Percentiles rank a stretch among this genome's conserved stretches.
Conservation (phyloP, 2,329 filamentous ascomycete species). For the Waltergamsia citrina region DNA sequence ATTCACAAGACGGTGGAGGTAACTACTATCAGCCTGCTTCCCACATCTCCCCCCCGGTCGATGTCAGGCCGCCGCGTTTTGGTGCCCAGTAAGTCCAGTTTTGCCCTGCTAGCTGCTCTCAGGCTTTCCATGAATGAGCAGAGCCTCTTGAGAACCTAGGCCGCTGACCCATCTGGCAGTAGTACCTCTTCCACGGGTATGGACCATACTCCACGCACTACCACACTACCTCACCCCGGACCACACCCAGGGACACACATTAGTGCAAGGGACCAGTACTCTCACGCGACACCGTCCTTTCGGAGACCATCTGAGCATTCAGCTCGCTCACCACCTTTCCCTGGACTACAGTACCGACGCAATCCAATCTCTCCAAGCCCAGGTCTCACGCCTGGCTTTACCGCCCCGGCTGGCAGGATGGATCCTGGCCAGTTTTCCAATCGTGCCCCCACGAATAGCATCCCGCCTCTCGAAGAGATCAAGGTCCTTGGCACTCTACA, state of each 20-base stretch:
- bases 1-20: slow-evolving; percentile 36
- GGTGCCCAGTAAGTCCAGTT: slow-evolving; percentile 41
- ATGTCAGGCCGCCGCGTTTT: slow-evolving; percentile 44
- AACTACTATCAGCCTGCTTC: slow-evolving; percentile 35
- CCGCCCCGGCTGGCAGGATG: slow-evolving; percentile 38
- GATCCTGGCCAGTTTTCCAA: slow-evolving; percentile 31
- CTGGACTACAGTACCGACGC: slow-evolving; percentile 32
- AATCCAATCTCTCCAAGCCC: slow-evolving; percentile 44
- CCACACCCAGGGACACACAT: slow-evolving; percentile 40
- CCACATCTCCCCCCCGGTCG: slow-evolving; percentile 37
- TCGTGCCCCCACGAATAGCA: slow-evolving; percentile 21
- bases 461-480: slow-evolving; percentile 43
- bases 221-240: slow-evolving; percentile 34
- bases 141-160: too few species aligned
- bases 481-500: slow-evolving; percentile 50
- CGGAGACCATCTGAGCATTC: slow-evolving; percentile 38
- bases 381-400: slow-evolving; percentile 35
- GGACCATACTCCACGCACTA: slow-evolving; percentile 41
- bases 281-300: slow-evolving; percentile 39
- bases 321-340: slow-evolving; percentile 42
- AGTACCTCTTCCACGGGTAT: slow-evolving; percentile 45
- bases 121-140: not conserved
- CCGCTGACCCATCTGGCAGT: slow-evolving; percentile 9
- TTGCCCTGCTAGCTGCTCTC: slow-evolving; percentile 1
- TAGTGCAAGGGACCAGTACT: slow-evolving; percentile 44